A percentile compares a stretch with the other conserved stretches of the same genome.
Evolutionary conservation across 805 yeast genomes (phyloP).

Genomic region (Candida manassasensis): DNA sequence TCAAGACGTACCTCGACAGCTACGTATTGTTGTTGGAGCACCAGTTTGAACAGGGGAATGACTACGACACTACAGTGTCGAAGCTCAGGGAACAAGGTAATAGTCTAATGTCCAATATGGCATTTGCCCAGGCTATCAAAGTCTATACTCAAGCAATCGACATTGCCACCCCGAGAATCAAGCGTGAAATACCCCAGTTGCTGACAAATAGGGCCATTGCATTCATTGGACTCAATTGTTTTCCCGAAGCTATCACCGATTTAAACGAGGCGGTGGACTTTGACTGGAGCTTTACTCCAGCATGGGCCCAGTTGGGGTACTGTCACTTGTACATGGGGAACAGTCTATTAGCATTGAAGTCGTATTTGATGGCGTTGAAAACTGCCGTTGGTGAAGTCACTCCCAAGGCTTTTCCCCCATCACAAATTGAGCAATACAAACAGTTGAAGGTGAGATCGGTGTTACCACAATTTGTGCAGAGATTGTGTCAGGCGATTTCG

Average conservation of each 20-base stretch:
- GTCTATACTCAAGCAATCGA: slow-evolving; percentile 34
- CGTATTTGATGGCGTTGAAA: slow-evolving; percentile 30
- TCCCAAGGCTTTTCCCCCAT: slow-evolving; percentile 19
- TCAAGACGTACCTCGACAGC: background rate
- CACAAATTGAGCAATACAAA: slow-evolving; percentile 16
- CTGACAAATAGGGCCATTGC: slow-evolving; percentile 38
- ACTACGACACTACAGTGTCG: slow-evolving; percentile 7
- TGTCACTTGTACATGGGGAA: slow-evolving; percentile 39
- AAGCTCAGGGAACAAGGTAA: slow-evolving; percentile 37
- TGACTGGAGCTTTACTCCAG: slow-evolving; percentile 35
- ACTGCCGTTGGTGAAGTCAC: slow-evolving; percentile 26
- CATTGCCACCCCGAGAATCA: slow-evolving; percentile 13
- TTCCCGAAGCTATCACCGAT: slow-evolving; percentile 35
- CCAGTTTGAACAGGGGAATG: background rate
- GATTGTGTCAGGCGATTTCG: slow-evolving; percentile 27
- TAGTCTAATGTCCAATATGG: slow-evolving; percentile 31
- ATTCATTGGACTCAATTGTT: slow-evolving; percentile 37
- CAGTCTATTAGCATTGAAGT: slow-evolving; percentile 27
- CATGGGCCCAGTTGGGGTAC: slow-evolving; percentile 42
- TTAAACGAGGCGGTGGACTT: slow-evolving; percentile 26
- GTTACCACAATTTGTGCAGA: slow-evolving; percentile 37
- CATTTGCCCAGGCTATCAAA: slow-evolving; percentile 37
- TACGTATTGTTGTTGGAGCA: slow-evolving; percentile 1
- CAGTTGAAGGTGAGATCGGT: slow-evolving; percentile 18
- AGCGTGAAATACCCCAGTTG: slow-evolving; percentile 25